Evolutionary conservation across 2,329 filamentous ascomycete species (phyloP).

Genomic region (Alternaria arbusti): DNA sequence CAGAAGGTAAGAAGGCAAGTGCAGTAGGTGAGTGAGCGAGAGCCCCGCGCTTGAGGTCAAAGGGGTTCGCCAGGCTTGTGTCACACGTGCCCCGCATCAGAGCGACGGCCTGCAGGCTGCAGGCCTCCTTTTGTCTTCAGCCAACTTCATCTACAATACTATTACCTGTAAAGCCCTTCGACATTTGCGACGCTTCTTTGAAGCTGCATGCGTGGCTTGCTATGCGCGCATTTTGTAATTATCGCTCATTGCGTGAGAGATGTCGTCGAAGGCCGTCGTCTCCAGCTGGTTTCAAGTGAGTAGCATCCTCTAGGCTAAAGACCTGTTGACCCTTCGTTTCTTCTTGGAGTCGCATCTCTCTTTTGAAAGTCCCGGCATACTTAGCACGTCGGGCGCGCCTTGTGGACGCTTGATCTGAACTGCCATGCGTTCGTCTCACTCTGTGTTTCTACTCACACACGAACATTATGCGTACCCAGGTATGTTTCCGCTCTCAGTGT

Average conservation of each 20-base stretch:
- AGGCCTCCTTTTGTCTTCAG: neutral
- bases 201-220: neutral
- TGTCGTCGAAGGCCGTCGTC: neutral
- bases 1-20: neutral
- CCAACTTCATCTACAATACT: neutral
- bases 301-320: neutral
- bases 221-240: neutral
- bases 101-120: neutral
- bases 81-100: slow-evolving; percentile 12
- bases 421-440: neutral
- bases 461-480: neutral
- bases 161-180: neutral
- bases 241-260: neutral
- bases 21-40: neutral
- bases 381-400: neutral
- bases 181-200: neutral
- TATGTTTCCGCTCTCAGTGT: neutral
- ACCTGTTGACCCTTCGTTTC: neutral
- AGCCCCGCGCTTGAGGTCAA: neutral
- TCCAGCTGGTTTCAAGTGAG: slow-evolving; percentile 1
- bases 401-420: neutral
- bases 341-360: neutral
- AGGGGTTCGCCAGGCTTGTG: neutral
- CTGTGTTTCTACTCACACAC: neutral
- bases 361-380: neutral